A percentile compares a stretch with the other conserved stretches of the same genome.
Conservation (phyloP, 1,284 basidiomycete species). For the Cryptococcus sp. region DNA sequence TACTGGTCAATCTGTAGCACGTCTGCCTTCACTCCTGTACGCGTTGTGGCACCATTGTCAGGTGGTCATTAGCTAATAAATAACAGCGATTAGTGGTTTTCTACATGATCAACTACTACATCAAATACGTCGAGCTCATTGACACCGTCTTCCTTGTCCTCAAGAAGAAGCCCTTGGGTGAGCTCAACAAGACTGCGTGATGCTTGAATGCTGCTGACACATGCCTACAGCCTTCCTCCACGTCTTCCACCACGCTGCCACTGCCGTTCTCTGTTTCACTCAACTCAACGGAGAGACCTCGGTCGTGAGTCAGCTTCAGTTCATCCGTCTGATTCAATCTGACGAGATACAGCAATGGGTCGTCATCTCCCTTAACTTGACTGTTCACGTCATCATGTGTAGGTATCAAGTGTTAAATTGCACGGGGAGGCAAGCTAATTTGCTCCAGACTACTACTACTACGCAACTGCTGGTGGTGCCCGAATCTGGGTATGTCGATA, state of each 20-base stretch:
- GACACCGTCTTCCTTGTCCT: conserved; percentile 97
- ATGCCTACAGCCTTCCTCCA: conserved; percentile 75
- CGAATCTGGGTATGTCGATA: conserved; percentile 75
- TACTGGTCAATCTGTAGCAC: conserved; percentile 76
- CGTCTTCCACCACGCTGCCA: conserved; percentile 99
- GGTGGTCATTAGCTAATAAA: neutral
- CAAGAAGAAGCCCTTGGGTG: conserved; percentile 95
- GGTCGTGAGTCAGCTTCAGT: conserved; percentile 55
- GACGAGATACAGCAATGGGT: conserved; percentile 74
- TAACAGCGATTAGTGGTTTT: conserved; percentile 75
- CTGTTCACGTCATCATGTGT: conserved; percentile 99
- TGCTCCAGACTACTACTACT: conserved; percentile 89
- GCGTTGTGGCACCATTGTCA: conserved; percentile 19
- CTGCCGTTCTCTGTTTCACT: conserved; percentile 87
- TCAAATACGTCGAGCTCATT: conserved; percentile 88
- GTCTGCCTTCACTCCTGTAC: conserved; percentile 75
- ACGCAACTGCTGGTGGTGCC: conserved; percentile 88
- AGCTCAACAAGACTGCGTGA: conserved; percentile 25
- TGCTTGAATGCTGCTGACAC: neutral
- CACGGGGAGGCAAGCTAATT: neutral
- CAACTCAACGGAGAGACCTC: conserved; percentile 91
- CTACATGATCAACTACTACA: conserved; percentile 98
- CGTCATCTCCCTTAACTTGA: conserved; percentile 85
- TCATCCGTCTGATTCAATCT: neutral
- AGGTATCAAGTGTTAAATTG: conserved; percentile 43